Conservation (phyloP, 768 basidiomycete species). For the Calvatia gigantea region DNA sequence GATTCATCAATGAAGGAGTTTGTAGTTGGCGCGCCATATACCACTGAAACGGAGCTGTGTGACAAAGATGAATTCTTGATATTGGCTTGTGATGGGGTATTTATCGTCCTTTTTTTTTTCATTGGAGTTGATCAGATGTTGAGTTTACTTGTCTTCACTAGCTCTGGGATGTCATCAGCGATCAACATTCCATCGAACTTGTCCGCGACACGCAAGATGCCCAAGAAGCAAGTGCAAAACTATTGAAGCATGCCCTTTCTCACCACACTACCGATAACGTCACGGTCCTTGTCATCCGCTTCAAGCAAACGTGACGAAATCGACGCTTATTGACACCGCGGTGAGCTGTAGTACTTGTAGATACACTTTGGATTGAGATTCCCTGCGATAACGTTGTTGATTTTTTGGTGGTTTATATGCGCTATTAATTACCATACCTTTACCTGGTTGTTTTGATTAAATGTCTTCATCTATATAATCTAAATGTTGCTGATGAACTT, state of each 20-base stretch:
- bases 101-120: slow-evolving; percentile 27
- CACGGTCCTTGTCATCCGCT: slow-evolving; percentile 84
- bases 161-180: slow-evolving; percentile 96
- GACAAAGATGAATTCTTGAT: slow-evolving; percentile 93
- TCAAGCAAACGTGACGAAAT: slow-evolving; percentile 41
- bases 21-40: slow-evolving; percentile 96
- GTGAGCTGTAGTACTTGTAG: not conserved
- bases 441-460: not conserved
- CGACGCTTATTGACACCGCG: slow-evolving; percentile 2
- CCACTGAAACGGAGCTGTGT: slow-evolving; percentile 92
- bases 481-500: not conserved
- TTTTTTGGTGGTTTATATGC: not conserved
- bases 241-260: slow-evolving; percentile 80
- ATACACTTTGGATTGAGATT: not conserved
- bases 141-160: slow-evolving; percentile 27
- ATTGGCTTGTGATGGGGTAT: slow-evolving; percentile 94
- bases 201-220: slow-evolving; percentile 71
- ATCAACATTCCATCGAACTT: slow-evolving; percentile 88
- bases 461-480: not conserved
- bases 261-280: slow-evolving; percentile 96
- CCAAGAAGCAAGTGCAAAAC: slow-evolving; percentile 71
- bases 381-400: not conserved
- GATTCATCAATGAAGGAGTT: slow-evolving; percentile 99
- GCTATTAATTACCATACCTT: not conserved
- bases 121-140: slow-evolving; percentile 9